These are phyloP conservation scores for Citrus unshiu DNA, from an alignment of 345 rosid species.

Conservation along the genomic window DNA sequence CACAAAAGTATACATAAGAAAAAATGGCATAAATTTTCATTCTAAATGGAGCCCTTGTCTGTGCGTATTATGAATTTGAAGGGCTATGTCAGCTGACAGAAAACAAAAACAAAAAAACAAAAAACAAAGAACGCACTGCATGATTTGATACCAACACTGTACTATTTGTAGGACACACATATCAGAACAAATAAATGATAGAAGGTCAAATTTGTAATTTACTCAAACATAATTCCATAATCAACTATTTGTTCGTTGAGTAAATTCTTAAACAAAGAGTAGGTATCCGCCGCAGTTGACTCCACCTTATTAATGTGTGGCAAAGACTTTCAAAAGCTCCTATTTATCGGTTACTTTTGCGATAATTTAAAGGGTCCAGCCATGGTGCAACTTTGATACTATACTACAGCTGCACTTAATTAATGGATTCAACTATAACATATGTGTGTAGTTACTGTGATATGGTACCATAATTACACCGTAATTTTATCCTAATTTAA, in stretches of 20 bases:
- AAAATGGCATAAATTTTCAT: neutral
- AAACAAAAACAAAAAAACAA: neutral
- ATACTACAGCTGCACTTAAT: fast-evolving
- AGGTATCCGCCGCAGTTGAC: neutral
- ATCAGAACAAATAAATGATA: neutral
- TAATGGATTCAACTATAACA: fast-evolving
- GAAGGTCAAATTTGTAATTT: neutral
- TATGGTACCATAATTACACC: fast-evolving
- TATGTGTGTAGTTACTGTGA: fast-evolving
- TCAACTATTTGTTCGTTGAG: too few relatives aligned
- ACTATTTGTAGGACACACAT: too few relatives aligned
- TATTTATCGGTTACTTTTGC: too few relatives aligned
- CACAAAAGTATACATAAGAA: too few relatives aligned
- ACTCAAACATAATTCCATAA: too few relatives aligned
- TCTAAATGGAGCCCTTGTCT: neutral
- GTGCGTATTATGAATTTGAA: neutral
- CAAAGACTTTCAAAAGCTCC: too few relatives aligned
- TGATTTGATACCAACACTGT: neutral
- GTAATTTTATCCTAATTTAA: too few relatives aligned
- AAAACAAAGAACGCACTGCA: neutral
- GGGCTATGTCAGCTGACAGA: too few relatives aligned
- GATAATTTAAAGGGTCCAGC: too few relatives aligned
- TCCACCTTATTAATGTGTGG: neutral
- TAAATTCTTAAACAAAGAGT: neutral
- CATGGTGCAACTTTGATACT: fast-evolving